phyloP scores from a whole-genome alignment of 495 filamentous ascomycete genomes.

The Penicillium goetzii region DNA sequence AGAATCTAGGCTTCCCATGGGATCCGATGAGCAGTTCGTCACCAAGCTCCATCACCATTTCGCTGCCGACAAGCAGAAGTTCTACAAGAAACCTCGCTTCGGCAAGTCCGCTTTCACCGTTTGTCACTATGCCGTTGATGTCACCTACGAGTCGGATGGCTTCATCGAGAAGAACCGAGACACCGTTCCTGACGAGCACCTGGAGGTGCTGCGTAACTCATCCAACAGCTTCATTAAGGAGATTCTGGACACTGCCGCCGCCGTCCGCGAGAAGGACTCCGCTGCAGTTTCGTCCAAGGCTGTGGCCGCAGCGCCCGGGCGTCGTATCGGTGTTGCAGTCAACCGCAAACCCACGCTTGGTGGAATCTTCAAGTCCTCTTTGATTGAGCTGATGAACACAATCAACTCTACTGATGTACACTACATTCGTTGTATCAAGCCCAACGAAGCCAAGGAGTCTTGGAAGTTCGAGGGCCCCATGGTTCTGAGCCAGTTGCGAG shows the following conservation, averaged over 20 bases:
- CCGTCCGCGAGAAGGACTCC: slow-evolving; percentile 87
- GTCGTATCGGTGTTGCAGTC: slow-evolving; percentile 86
- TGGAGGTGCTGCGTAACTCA: slow-evolving; percentile 85
- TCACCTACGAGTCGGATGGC: slow-evolving; percentile 99
- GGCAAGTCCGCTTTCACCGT: slow-evolving; percentile 98
- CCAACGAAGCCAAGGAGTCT: slow-evolving; percentile 93
- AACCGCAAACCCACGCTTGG: slow-evolving; percentile 96
- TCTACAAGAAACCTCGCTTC: slow-evolving; percentile 97
- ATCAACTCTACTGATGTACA: slow-evolving; percentile 98
- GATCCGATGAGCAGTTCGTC: slow-evolving; percentile 95
- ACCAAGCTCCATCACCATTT: slow-evolving; percentile 97
- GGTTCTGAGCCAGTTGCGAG: slow-evolving; percentile 95
- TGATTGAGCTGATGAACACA: slow-evolving; percentile 97
- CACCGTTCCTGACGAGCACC: slow-evolving; percentile 97
- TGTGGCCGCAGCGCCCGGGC: slow-evolving; percentile 64
- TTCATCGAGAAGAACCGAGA: slow-evolving; percentile 99
- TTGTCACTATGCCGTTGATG: slow-evolving; percentile 97
- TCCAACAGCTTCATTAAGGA: slow-evolving; percentile 84
- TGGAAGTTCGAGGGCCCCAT: slow-evolving; percentile 99
- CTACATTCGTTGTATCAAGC: slow-evolving; percentile 99
- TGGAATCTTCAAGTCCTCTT: slow-evolving; percentile 96
- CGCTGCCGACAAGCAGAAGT: slow-evolving; percentile 86
- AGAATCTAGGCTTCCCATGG: slow-evolving; percentile 95
- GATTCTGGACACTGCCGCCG: slow-evolving; percentile 82
- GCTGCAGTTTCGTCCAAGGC: slow-evolving; percentile 72